A percentile compares a stretch with the other conserved stretches of the same genome.
Conservation (phyloP, 2,329 filamentous ascomycete species). For the Blastomyces silverae region DNA sequence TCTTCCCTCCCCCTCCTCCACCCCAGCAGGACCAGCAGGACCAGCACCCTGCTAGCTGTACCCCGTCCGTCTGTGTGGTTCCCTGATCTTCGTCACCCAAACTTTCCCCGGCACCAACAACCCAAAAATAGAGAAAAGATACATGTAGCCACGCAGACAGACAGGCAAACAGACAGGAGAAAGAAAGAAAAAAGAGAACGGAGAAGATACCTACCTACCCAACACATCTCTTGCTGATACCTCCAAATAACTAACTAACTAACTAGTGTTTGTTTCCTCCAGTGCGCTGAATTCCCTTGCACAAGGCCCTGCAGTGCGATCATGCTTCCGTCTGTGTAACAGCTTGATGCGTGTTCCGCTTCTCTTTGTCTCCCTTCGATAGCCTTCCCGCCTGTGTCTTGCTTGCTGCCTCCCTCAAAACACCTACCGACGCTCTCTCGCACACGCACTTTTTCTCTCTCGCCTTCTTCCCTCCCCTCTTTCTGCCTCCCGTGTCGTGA, state of each 20-base stretch:
- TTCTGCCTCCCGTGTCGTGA: slow-evolving; percentile 17
- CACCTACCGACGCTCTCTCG: slow-evolving; percentile 16
- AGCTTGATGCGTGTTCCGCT: slow-evolving; percentile 23
- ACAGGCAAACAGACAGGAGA: not conserved
- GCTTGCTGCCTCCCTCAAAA: slow-evolving; percentile 8
- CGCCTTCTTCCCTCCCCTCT: slow-evolving; percentile 20
- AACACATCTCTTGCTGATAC: not conserved
- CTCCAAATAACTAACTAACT: slow-evolving; percentile 6
- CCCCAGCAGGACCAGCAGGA: not conserved
- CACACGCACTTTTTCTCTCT: slow-evolving; percentile 12
- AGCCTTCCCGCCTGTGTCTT: slow-evolving; percentile 21
- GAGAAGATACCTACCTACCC: not conserved
- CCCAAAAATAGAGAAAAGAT: not conserved
- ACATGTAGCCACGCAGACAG: not conserved
- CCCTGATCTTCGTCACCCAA: slow-evolving; percentile 12
- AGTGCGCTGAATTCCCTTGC: slow-evolving; percentile 7
- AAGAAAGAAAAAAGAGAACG: not conserved
- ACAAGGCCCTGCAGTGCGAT: slow-evolving; percentile 20
- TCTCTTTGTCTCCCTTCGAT: slow-evolving; percentile 25
- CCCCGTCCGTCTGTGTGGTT: slow-evolving; percentile 1
- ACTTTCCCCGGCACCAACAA: not conserved
- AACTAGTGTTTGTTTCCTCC: not conserved
- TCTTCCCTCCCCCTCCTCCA: slow-evolving; percentile 13
- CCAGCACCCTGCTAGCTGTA: not conserved
- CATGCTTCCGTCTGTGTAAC: slow-evolving; percentile 25